Base-by-base conservation (phyloP, 345 rosid species). In the Brassica juncea region DNA sequence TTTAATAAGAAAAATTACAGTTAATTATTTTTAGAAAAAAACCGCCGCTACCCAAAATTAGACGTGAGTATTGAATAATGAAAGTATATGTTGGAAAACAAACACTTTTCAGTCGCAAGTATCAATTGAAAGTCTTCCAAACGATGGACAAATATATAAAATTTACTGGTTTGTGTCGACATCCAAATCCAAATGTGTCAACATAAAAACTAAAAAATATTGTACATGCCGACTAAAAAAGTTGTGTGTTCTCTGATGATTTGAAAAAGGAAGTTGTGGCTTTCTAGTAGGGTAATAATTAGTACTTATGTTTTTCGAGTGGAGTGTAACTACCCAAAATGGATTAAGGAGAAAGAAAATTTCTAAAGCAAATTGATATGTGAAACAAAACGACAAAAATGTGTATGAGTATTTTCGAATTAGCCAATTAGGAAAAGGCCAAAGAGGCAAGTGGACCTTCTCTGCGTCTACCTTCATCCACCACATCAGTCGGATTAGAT, bases 301-400 rank as follows among this genome's bases (percentile, higher is more conserved):
- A 52, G 57, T 52, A 52, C 57, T 52, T 68, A 19, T 49, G 60
- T 15, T n/a, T 68, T 68, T 15, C 60, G 4, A 64, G 68, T 64
- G 72, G 72, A 47, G 12, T 68, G 60, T 68, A 68, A 68, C 70
- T 61, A 69, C 80, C 80, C 19, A 62, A 77, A 77, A 69, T 62
- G 55, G 80, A 32, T 8, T 9, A 9, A 2, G 0, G 31, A 61
- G n/a, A 2, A 42, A 9, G 23, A 42, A 16, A 59, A 0, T 68
- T 76, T 76, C 80, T 8, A 19, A 52, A n/a, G 21, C 5, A 52
- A 68, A 30, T 27, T 14, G 12, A 68, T 8, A 60, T 60, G 68
- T 60, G 14, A 76, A 59, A 30, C 32, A 59, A 59, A 60, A 60
- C 23, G 66, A 76, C 62, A 68, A 75, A 25, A 27, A 12, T 7